Base-by-base conservation (phyloP, 148 eudicot genomes). In the Simmondsia chinensis region DNA sequence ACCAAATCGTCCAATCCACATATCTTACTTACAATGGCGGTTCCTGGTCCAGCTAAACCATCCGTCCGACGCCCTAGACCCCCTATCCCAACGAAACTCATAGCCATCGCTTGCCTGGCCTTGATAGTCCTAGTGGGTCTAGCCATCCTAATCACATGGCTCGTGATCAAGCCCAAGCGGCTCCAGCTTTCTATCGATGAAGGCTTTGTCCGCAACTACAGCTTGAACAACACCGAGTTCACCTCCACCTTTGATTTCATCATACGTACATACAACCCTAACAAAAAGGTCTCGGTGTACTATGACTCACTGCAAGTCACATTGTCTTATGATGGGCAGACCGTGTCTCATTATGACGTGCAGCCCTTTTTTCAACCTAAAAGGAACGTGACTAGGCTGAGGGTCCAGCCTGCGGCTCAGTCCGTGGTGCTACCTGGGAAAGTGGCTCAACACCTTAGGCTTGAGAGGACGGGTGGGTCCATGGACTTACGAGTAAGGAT, bases 101-200 rank as follows among this genome's bases (percentile, higher is more conserved):
- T 60, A 5, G 58, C 66, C 21, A 32, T 70, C 4, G 11, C 51
- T 4, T 57, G 79, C 21, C 68, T 84, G 8, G 64, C 62, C 50
- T 44, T 84, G 7, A 66, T 80, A 0, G 67, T 80, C 46, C 26
- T 84, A 4, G 60, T 66, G 1, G 95, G 73, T 17, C 52, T 84
- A 22, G 51, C 56, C 15, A 58, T 74, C 13, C 72, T 84, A 61
- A 80, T 80, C 34, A 61, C 66, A 12, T 84, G 95, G 95, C 62
- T 77, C 3, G 53, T 60, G 0, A 44, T 84, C 40, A 68, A 47
- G 41, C 95, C 95, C 0, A 71, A 68, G 44, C 57, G 53, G 37
- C 57, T 77, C 13, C 55, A 54, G 39, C 77, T 68, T 68, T 49
- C 82, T 1, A 32, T 84, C n/a, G 95, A 77, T 34, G 61, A 77